A percentile compares a stretch with the other conserved stretches of the same genome.
phyloP scores from a whole-genome alignment of 78 protist genomes.

The Planoprotostelium fungivorum region DNA sequence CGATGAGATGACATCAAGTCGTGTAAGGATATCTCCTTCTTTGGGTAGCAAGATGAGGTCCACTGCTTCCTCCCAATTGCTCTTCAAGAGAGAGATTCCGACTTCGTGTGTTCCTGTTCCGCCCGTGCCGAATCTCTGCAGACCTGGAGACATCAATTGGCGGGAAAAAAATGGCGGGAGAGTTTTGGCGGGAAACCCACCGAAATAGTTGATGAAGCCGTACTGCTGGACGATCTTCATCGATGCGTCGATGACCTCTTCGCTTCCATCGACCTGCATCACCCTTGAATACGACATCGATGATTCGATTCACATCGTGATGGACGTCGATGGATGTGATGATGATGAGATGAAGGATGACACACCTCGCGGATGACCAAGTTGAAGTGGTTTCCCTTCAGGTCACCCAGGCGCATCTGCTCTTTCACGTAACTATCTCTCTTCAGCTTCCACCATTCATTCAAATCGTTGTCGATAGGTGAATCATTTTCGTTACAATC shows the following conservation, averaged over 20 bases:
- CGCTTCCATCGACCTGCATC: conserved; percentile 15
- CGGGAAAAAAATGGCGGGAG: background rate
- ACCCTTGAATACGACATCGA: no score
- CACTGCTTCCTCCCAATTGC: conserved; percentile 42
- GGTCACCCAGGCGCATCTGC: conserved; percentile 56
- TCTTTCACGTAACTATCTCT: conserved; percentile 9
- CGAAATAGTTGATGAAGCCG: conserved; percentile 79
- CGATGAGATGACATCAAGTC: background rate
- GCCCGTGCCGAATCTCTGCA: conserved; percentile 82
- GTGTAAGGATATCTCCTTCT: conserved; percentile 26
- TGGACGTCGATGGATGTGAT: no score
- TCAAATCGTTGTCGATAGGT: conserved; percentile 4
- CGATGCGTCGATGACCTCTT: conserved; percentile 6
- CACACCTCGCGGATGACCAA: conserved; percentile 62
- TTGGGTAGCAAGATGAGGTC: conserved; percentile 33
- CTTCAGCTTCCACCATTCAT: conserved; percentile 54
- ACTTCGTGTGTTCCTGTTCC: conserved; percentile 52
- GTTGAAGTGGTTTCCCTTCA: conserved; percentile 67
- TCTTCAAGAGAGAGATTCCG: conserved; percentile 43
- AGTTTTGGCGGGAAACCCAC: background rate
- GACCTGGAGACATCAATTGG: conserved; percentile 18
- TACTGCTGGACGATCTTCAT: conserved; percentile 10
- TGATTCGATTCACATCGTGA: no score
- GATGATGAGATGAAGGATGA: no score
- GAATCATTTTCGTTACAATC: no score